Base-by-base conservation (phyloP, 2,329 filamentous ascomycete species). In the Macroventuria anomochaeta region DNA sequence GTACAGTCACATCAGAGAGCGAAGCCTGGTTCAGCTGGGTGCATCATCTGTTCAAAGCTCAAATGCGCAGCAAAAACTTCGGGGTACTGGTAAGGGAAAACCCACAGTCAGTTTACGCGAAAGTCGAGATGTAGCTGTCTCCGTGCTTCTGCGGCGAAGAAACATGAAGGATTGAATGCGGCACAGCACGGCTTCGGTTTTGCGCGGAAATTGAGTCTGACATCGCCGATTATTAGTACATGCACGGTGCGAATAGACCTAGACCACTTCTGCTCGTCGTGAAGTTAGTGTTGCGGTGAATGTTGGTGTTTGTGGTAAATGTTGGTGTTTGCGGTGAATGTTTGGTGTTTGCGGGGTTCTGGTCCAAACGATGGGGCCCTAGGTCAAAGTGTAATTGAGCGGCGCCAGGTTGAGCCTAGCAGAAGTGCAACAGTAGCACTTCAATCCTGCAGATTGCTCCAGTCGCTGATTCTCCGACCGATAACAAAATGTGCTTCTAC, bases 61-160 rank as follows among this genome's bases (percentile, higher is more conserved):
- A 36, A 17, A 12, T 28, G 32, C 20, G 26, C 20, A 53, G 42
- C 25, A 36, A 46, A 7, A 39, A 11, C 8, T 2, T 33, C n/a
- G n/a, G n/a, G n/a, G n/a, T n/a, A n/a, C n/a, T 3, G 7, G 25
- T 23, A 13, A 7, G 18, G 26, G 13, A 13, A 1, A 26, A 2
- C 3, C 26, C 32, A 46, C 21, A 20, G 15, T 48, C 38, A 48
- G 50, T 38, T 53, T 47, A 42, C 20, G 21, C 17, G 5, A 31
- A 31, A 29, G 17, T 36, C 5, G 26, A 46, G 25, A 33, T 31
- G 32, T 10, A 29, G 2, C 2, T 32, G 34, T 46, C n/a, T 39
- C 49, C 12, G 49, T 42, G 43, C 43, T 21, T 26, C 29, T 53
- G 17, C 32, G 50, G 38, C 43, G 32, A n/a, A 33, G 43, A 47